These are phyloP conservation scores for Vaccinium vitisidaea DNA, from an alignment of 148 eudicot species.

Conservation along the genomic window DNA sequence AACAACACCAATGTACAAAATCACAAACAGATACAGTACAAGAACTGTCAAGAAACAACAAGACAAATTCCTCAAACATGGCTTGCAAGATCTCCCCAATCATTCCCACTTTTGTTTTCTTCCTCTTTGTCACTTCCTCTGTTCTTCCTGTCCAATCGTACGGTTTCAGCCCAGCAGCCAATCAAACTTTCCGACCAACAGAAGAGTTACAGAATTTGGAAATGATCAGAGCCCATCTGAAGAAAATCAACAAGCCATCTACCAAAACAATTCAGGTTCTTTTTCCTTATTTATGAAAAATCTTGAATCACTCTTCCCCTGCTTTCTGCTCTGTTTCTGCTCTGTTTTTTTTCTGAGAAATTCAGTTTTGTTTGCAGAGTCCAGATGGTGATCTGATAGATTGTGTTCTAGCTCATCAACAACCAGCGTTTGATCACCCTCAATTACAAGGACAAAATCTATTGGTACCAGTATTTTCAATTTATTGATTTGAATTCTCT, in stretches of 20 bases:
- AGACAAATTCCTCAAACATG: constrained; percentile 21
- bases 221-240: constrained; percentile 60
- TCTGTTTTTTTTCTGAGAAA: background rate
- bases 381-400: constrained; percentile 91
- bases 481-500: background rate
- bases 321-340: background rate
- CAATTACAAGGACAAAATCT: constrained; percentile 65
- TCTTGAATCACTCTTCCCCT: background rate
- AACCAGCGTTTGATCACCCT: constrained; percentile 95
- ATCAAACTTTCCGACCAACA: constrained; percentile 43
- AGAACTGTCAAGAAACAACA: constrained; percentile 14
- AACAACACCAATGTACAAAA: constrained; percentile 38
- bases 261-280: constrained; percentile 76
- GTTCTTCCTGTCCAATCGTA: constrained; percentile 35
- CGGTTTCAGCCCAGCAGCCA: constrained; percentile 11
- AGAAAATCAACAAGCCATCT: constrained; percentile 77
- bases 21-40: constrained; percentile 29
- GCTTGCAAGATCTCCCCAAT: constrained; percentile 45
- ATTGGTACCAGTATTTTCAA: constrained; percentile 42
- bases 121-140: constrained; percentile 40
- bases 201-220: constrained; percentile 42
- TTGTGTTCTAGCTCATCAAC: constrained; percentile 68
- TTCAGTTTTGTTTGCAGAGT: constrained; percentile 46
- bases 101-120: constrained; percentile 50
- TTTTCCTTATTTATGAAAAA: background rate